phyloP scores from a whole-genome alignment of 495 filamentous ascomycete genomes.

The Podospora australis region DNA sequence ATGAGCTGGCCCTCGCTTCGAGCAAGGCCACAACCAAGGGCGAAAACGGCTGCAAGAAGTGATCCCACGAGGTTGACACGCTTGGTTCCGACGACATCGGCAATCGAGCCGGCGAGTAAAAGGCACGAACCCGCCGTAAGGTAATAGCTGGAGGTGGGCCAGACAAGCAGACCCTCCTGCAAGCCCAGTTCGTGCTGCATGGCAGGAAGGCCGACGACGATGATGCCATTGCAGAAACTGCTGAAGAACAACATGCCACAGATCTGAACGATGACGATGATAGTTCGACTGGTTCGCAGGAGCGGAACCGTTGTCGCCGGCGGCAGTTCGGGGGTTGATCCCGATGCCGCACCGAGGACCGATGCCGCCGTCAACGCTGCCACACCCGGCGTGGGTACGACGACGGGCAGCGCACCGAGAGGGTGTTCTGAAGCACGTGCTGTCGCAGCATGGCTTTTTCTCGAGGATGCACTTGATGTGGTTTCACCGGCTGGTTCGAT shows the following conservation, averaged over 20 bases:
- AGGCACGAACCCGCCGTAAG: constrained; percentile 42
- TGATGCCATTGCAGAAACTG: constrained; percentile 36
- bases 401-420: no score
- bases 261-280: constrained; percentile 14
- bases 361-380: no score
- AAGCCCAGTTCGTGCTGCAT: constrained; percentile 43
- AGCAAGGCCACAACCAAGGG: constrained; percentile 40
- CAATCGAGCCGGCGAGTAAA: constrained; percentile 42
- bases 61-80: constrained; percentile 39
- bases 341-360: no score
- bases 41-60: constrained; percentile 36
- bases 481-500: no score
- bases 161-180: constrained; percentile 35
- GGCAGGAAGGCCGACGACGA: constrained; percentile 44
- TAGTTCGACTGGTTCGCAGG: neutral
- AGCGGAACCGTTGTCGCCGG: neutral
- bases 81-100: constrained; percentile 46
- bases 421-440: no score
- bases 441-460: no score
- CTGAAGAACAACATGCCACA: constrained; percentile 35
- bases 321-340: no score
- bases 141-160: constrained; percentile 44
- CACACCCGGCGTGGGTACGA: no score
- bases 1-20: constrained; percentile 43
- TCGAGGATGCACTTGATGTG: no score